Base-by-base conservation (phyloP, 768 basidiomycete species). In the Dioszegia hungarica region DNA sequence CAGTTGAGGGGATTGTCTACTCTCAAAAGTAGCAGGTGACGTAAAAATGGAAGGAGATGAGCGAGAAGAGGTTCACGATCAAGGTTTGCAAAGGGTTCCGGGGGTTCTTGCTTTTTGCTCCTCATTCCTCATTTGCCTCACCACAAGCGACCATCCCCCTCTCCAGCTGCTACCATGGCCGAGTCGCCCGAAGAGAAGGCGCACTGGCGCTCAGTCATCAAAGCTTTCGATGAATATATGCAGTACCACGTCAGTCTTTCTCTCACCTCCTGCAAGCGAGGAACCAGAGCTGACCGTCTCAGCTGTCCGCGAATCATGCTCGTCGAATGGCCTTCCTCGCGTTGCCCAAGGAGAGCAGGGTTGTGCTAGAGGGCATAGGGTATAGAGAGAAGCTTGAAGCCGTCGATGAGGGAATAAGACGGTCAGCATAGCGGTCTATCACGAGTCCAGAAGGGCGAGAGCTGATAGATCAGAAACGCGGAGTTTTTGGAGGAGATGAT, bases 311-410 rank as follows among this genome's bases (percentile, higher is more conserved):
- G 2, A 86, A 85, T 61, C 82, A 85, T 60, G 79, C 82, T 33
- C 82, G 92, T 22, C 75, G 91, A 61, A 89, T 89, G 67, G 90
- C 90, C 58, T 79, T 88, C 4, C 86, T 84, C 67, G 82, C 80
- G 0, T 80, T 97, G 2, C 82, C 89, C 0, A 78, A 77, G 36
- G 80, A 79, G 24, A 89, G 94, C 70, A 86, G 85, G 67, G 82
- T 80, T 1, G 73, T 93, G 0, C 79, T 94, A 1, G 81, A 83
- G 14, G 63, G 69, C 12, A 72, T 93, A 5, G 88, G 89, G 5
- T 93, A 89, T 74, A 84, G 85, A 62, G 78, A 83, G 56, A 91
- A 90, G 71, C 80, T 97, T 0, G 82, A 85, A 29, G 83, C 81
- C 25, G 86, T 89, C 12, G 92, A 97, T 76, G 78, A 82, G 8